Evolutionary conservation across 164 flowering plant genomes (phyloP), one percentile per base, ranked within the genome.

Genomic region (Aristolochia californica): DNA sequence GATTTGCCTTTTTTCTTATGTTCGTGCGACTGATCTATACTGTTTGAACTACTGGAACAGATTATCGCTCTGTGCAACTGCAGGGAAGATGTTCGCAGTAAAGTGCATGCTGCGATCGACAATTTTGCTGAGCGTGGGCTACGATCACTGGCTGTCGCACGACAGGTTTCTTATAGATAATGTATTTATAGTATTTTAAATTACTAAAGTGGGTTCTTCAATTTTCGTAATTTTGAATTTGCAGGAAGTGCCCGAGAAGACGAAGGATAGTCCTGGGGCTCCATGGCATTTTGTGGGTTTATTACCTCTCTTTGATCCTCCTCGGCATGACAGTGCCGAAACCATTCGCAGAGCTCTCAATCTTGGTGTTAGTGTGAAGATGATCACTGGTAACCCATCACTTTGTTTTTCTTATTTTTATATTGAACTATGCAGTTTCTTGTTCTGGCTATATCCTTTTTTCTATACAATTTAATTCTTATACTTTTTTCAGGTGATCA

Each of bases 271-370:
- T 65, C 22, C 68, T 4, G 77, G 77, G 5, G 34, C 50, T 13
- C 72, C 77, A 58, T 74, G 77, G 77, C 68, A 68, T 27, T 74
- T 74, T 65, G 74, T 74, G 59, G 77, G 77, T 23, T 58, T 74
- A 51, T 55, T 74, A 25, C 72, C 77, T 44, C 68, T 74, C 5
- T 74, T 74, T 45, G 77, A 74, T 55, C 77, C 77, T 40, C 77
- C 77, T 2, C 59, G 74, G 63, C 72, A 70, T 44, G 72, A 68
- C 50, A 74, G 72, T 65, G 74, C 72, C 47, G 72, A 68, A 56
- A 74, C 74, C 52, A 74, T 68, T 52, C 69, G 74, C 24, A 66
- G 74, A 65, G 77, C 77, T 53, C 74, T 70, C 45, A 67, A 74
- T 65, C 72, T 74, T 43, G 74, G 77, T 45, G 74, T 70, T 45